Conservation (phyloP, 2,329 filamentous ascomycete species). For the Beauveria sp. region DNA sequence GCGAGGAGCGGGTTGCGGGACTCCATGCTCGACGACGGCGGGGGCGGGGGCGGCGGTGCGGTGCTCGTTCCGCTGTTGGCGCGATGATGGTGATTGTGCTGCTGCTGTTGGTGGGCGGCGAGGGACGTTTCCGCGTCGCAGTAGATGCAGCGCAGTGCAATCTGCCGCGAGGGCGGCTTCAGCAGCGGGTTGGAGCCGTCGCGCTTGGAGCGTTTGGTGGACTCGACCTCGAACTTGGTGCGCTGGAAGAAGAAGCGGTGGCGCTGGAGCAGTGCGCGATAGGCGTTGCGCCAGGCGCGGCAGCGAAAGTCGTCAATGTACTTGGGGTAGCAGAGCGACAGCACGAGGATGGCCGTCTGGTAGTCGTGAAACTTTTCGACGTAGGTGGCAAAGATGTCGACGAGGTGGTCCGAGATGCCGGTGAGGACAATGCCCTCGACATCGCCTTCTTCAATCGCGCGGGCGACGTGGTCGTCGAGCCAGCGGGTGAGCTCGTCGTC, state of each 20-base stretch:
- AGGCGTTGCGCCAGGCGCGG: slow-evolving; percentile 63
- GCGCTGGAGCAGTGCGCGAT: slow-evolving; percentile 63
- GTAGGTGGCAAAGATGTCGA: slow-evolving; percentile 70
- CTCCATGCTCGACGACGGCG: slow-evolving; percentile 24
- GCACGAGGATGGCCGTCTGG: slow-evolving; percentile 69
- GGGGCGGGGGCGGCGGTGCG: slow-evolving; percentile 8
- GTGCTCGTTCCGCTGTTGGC: slow-evolving; percentile 8
- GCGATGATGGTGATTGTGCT: slow-evolving; percentile 15
- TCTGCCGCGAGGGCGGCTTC: slow-evolving; percentile 58
- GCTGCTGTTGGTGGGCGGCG: slow-evolving; percentile 30
- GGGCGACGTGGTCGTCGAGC: slow-evolving; percentile 56
- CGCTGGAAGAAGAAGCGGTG: slow-evolving; percentile 69
- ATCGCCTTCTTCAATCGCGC: slow-evolving; percentile 58
- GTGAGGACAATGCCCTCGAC: slow-evolving; percentile 72
- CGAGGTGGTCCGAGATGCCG: slow-evolving; percentile 63
- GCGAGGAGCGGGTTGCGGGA: slow-evolving; percentile 49
- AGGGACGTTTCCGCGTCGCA: slow-evolving; percentile 57
- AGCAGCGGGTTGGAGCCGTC: slow-evolving; percentile 51
- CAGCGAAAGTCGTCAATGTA: slow-evolving; percentile 74
- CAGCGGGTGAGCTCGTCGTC: slow-evolving; percentile 58
- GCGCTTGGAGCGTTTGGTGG: slow-evolving; percentile 60
- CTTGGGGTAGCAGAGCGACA: slow-evolving; percentile 64
- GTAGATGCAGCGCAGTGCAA: slow-evolving; percentile 69
- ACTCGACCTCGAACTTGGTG: slow-evolving; percentile 70
- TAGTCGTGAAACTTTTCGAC: slow-evolving; percentile 69